These are phyloP conservation scores for Cymodocea nodosa DNA, from an alignment of 116 monocot genomes.

Conservation along the genomic window DNA sequence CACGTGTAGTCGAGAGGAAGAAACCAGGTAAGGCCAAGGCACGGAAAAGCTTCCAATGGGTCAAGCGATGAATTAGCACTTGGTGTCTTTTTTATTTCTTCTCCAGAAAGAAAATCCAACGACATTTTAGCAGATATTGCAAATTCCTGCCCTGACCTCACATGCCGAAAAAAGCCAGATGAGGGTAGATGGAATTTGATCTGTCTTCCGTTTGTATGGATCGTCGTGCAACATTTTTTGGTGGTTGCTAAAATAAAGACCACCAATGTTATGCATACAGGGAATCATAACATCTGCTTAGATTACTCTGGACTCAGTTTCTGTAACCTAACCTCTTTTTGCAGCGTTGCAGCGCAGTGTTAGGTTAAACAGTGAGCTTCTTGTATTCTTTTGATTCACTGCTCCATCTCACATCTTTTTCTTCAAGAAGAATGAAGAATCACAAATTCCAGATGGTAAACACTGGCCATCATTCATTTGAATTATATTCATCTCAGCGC, in stretches of 20 bases:
- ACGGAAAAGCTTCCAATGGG: constrained; percentile 98
- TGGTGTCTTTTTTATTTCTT: not conserved
- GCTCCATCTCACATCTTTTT: not conserved
- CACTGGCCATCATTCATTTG: too few relatives aligned
- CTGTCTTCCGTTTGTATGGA: not conserved
- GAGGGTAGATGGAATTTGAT: not conserved
- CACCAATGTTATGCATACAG: not conserved
- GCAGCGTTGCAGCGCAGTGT: not conserved
- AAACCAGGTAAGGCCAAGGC: constrained; percentile 98
- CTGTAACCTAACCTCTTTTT: not conserved
- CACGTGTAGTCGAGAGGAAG: constrained; percentile 89
- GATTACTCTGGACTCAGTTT: not conserved
- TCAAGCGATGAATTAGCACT: constrained; percentile 56
- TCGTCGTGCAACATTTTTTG: not conserved
- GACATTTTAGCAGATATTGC: not conserved
- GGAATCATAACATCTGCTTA: not conserved
- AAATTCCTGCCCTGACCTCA: not conserved
- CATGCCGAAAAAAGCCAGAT: not conserved
- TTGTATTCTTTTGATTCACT: not conserved
- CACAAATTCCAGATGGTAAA: too few relatives aligned
- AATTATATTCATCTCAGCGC: too few relatives aligned
- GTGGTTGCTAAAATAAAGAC: constrained; percentile 1
- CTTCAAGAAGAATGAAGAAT: too few relatives aligned
- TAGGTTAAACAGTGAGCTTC: not conserved
- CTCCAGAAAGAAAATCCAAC: not conserved